phyloP scores from a whole-genome alignment of 441 rosid genomes.

The Aquilaria agallochum region DNA sequence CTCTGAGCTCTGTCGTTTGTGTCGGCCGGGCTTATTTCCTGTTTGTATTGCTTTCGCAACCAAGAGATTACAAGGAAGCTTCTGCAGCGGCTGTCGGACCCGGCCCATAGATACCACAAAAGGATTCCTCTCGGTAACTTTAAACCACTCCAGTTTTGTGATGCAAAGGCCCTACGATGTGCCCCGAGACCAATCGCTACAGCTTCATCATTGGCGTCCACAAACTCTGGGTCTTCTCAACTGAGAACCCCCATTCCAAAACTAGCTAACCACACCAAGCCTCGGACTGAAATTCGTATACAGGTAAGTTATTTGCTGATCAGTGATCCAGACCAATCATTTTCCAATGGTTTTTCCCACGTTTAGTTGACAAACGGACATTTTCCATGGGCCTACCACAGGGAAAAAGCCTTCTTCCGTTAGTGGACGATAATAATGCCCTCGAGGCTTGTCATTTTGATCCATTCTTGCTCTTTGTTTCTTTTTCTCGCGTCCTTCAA shows the following conservation, averaged over 20 bases:
- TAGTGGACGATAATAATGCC: too few relatives aligned
- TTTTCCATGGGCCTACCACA: neutral
- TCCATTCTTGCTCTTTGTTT: too few relatives aligned
- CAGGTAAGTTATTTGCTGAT: neutral
- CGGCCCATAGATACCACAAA: slow-evolving; percentile 3
- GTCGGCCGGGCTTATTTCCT: too few relatives aligned
- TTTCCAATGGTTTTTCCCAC: neutral
- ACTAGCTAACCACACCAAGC: slow-evolving; percentile 24
- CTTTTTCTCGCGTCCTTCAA: too few relatives aligned
- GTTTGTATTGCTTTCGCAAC: too few relatives aligned
- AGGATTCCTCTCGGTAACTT: slow-evolving; percentile 11
- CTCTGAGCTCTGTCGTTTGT: too few relatives aligned
- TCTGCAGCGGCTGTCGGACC: too few relatives aligned
- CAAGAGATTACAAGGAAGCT: too few relatives aligned
- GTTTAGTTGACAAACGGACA: neutral
- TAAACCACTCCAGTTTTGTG: slow-evolving; percentile 11
- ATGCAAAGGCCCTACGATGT: slow-evolving; percentile 20
- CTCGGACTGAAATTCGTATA: slow-evolving; percentile 21
- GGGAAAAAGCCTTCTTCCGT: too few relatives aligned
- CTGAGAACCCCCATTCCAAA: slow-evolving; percentile 24
- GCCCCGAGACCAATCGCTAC: slow-evolving; percentile 11
- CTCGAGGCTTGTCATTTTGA: too few relatives aligned
- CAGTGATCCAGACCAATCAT: neutral
- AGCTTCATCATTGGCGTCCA: slow-evolving; percentile 18
- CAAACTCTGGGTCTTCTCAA: slow-evolving; percentile 26